These are phyloP conservation scores for Epichloe bromicola DNA, from an alignment of 2,329 filamentous ascomycete species.

Conservation along the genomic window DNA sequence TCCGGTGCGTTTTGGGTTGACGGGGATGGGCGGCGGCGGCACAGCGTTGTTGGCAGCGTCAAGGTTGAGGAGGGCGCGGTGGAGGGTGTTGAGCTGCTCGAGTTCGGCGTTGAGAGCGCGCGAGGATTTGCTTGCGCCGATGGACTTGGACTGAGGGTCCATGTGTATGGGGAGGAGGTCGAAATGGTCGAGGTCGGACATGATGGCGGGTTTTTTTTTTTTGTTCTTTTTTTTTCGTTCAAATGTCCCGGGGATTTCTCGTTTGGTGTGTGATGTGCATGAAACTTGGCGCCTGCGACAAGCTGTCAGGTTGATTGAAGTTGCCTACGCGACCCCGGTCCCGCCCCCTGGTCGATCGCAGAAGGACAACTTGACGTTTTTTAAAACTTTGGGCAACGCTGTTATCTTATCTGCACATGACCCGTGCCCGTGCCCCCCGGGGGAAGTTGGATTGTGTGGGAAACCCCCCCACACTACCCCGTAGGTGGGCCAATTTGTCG, in stretches of 20 bases:
- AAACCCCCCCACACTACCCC: background rate
- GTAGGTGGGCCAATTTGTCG: background rate
- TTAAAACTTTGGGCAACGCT: background rate
- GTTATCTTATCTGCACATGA: slow-evolving; percentile 27
- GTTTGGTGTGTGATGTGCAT: background rate
- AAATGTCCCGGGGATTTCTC: background rate
- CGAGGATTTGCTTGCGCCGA: slow-evolving; percentile 37
- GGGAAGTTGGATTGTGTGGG: too few species aligned
- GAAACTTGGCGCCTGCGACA: background rate
- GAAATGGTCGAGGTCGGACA: slow-evolving; percentile 60
- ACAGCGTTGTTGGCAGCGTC: slow-evolving; percentile 45
- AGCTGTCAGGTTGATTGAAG: background rate
- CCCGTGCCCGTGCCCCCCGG: slow-evolving; percentile 7
- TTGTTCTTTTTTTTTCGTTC: too few species aligned
- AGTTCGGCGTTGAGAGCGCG: slow-evolving; percentile 51
- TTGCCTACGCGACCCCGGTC: too few species aligned
- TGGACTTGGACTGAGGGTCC: slow-evolving; percentile 68
- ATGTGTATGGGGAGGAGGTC: slow-evolving; percentile 69
- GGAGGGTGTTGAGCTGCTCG: slow-evolving; percentile 61
- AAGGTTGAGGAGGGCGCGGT: slow-evolving; percentile 53
- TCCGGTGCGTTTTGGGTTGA: slow-evolving; percentile 83
- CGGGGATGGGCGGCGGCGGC: slow-evolving; percentile 72
- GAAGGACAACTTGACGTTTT: slow-evolving; percentile 4
- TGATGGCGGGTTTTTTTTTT: too few species aligned
- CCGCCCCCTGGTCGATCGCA: too few species aligned